Evolutionary conservation across 1,284 basidiomycete species (phyloP).

Genomic region (Ustilago loliicola): DNA sequence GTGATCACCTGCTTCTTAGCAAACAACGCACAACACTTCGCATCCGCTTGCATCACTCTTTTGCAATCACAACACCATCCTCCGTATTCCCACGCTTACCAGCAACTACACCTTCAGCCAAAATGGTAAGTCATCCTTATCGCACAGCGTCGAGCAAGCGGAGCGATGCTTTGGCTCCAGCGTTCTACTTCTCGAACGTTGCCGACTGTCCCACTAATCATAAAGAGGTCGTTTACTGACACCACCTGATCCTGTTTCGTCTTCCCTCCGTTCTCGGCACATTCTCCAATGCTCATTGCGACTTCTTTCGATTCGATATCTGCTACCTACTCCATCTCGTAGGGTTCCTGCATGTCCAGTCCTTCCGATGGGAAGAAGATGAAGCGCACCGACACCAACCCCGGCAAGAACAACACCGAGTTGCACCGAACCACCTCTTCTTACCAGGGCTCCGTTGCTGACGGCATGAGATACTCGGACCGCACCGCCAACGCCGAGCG

Average conservation of each 20-base stretch:
- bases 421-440: slow-evolving; percentile 70
- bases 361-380: slow-evolving; percentile 66
- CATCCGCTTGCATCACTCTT: slow-evolving; percentile 11
- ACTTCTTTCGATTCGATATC: background rate
- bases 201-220: background rate
- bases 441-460: slow-evolving; percentile 69
- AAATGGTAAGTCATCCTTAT: slow-evolving; percentile 34
- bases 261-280: background rate
- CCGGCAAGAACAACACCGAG: slow-evolving; percentile 63
- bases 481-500: slow-evolving; percentile 50
- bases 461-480: slow-evolving; percentile 70
- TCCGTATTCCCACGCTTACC: background rate
- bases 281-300: background rate
- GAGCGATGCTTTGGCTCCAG: too few relatives aligned
- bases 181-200: background rate
- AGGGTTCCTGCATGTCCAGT: slow-evolving; percentile 64
- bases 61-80: slow-evolving; percentile 8
- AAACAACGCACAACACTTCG: slow-evolving; percentile 5
- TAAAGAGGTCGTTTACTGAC: background rate
- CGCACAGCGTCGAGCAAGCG: background rate
- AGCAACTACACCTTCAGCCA: slow-evolving; percentile 19
- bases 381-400: slow-evolving; percentile 70
- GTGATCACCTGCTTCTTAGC: slow-evolving; percentile 10
- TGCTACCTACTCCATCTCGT: background rate
- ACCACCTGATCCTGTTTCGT: background rate